These are phyloP conservation scores for Coniochaeta hoffmannii DNA, from an alignment of 2,329 filamentous ascomycete species.

Conservation along the genomic window DNA sequence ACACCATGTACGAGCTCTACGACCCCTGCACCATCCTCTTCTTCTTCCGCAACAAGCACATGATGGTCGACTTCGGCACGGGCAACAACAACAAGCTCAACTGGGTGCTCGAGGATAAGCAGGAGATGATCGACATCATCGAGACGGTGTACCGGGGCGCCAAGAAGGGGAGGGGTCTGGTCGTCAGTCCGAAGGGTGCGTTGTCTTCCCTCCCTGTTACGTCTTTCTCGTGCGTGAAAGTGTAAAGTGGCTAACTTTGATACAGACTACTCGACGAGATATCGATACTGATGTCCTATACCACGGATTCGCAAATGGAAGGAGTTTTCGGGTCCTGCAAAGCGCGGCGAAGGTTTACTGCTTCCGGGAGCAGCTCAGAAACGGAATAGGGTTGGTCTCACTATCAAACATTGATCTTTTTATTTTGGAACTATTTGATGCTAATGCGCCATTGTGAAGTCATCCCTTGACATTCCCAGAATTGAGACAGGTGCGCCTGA, in stretches of 20 bases:
- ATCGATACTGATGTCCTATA: neutral
- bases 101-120: conserved; percentile 94
- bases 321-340: neutral
- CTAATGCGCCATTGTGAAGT: neutral
- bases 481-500: neutral
- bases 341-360: neutral
- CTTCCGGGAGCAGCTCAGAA: neutral
- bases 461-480: neutral
- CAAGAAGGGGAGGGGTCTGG: conserved; percentile 93
- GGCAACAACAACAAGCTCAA: conserved; percentile 99
- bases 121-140: conserved; percentile 96
- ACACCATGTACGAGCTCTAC: conserved; percentile 75
- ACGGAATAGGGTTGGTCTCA: conserved; percentile 1
- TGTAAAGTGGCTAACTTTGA: conserved; percentile 57
- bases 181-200: conserved; percentile 83
- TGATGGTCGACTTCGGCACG: conserved; percentile 97
- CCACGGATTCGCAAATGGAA: neutral
- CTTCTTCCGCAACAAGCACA: conserved; percentile 98
- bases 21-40: conserved; percentile 54
- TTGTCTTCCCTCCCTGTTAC: neutral
- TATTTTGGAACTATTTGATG: neutral
- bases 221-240: conserved; percentile 56
- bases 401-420: conserved; percentile 2
- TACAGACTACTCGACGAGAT: conserved; percentile 52
- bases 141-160: conserved; percentile 98